Base-by-base conservation (phyloP, 257 asterid genomes). In the Ajuga chamaepitys region DNA sequence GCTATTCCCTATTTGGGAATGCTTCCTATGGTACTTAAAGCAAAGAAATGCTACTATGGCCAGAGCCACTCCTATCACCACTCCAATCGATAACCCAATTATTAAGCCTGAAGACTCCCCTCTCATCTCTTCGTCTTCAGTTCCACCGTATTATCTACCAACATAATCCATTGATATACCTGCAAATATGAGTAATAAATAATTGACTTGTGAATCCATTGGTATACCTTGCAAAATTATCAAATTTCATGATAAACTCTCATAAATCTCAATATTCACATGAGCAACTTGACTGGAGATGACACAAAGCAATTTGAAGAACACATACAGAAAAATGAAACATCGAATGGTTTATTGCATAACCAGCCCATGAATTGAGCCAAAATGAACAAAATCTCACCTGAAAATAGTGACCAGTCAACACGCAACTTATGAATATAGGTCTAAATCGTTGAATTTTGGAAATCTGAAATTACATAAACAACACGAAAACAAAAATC, bases 51-150 rank as follows among this genome's bases (percentile, higher is more conserved):
- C 86, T 45, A 53, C 75, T 70, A 89, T 24, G 56, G 98, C 97
- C 85, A 88, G 84, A 60, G 75, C 73, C 50, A 87, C 81, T 57
- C 98, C 98, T 11, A 89, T 82, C 68, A 92, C 95, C 64, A 92
- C 84, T 71, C 98, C 98, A 51, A 85, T 75, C 32, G 96, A 89
- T 65, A 92, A 70, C 62, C 98, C 98, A 38, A 92, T 75, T 41
- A 86, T 81, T 28, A 92, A 75, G 48, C 93, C 95, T 3, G 78
- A 52, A 9, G 92, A 73, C 74, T 82, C 87, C 46, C 71, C 88
- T 68, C 75, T 81, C 97, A 89, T 92, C 59, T 77, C 86, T 69
- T 68, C 52, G 74, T 79, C 60, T 5, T 34, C 58, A 62, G 52
- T 65, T 62, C 50, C 48, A 54, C 21, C 67, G 70, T 58, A 60